Base-by-base conservation (phyloP, 129 eudicot species). In the Rutidosis leptorrhynchoides region DNA sequence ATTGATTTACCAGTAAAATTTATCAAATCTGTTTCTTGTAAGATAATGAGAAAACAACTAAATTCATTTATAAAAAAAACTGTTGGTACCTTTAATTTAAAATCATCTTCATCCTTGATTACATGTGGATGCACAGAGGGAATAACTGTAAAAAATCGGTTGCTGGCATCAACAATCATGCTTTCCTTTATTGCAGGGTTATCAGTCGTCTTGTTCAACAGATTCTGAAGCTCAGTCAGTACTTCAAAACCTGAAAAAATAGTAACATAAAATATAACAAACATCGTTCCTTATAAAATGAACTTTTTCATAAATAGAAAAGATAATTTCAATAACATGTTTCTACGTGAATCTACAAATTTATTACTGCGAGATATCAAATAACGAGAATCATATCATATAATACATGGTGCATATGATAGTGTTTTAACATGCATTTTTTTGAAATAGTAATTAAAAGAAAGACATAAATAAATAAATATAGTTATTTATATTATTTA, bases 101-200 rank as follows among this genome's bases (percentile, higher is more conserved):
- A 94, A 54, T 86, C 97, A 64, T 86, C 90, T 79, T 89, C 95
- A 58, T 94, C 97, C 75, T 77, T 80, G 42, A 94, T 94, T 68
- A 89, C 82, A 74, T 84, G 95, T 16, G 99, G 99, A 83, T 94
- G 88, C 67, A 94, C 82, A 9, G 99, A 94, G 68, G 99, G 99
- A 71, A 89, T 94, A 65, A 94, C 73, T 6, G 99, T 94, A 73
- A 94, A 89, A 71, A 94, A 94, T 2, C 87, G 85, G 78, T 94
- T 94, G 87, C 97, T 89, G n/a, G 97, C 99, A 86, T 86, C 99
- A 77, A 94, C 80, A 46, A 86, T 72, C 64, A 74, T 77, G 73
- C 86, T 82, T 78, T 89, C 95, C 75, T 62, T 86, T 33, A 78
- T 59, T 27, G 86, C 43, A 62, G 93, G 83, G 72, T 70, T 74